Base-by-base conservation (phyloP, 1,139 yeast genomes). In the Suhomyces bokatorum region DNA sequence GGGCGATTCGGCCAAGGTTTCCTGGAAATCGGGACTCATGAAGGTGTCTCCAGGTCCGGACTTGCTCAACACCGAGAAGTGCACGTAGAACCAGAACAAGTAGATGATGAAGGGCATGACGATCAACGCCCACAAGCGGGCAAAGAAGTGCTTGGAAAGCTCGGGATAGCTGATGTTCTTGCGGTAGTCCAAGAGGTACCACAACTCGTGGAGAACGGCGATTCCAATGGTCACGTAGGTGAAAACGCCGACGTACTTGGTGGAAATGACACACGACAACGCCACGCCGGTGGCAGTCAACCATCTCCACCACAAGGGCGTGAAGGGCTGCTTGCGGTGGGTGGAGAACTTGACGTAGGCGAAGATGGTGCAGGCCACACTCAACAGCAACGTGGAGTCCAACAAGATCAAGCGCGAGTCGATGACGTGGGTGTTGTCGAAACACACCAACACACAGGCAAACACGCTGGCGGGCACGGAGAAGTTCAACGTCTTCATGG, bases 41-140 rank as follows among this genome's bases (percentile, higher is more conserved):
- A 91, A 91, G 6, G 76, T 73, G 65, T 95, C 98, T 49, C 99
- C 99, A 6, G 98, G 95, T 29, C 99, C 99, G 1, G 98, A 90
- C 56, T 80, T 83, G 49, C 68, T 78, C 57, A 95, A 79, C 36
- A 93, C 76, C 32, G 82, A 77, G 66, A 95, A 93, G 66, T 95
- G 99, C 46, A 91, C 77, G 67, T 83, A 89, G 70, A 95, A 95
- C 98, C 99, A 95, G 60, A 83, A 85, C 59, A 95, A 73, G 64
- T 88, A 95, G 55, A 93, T 77, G 33, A 79, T 53, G 62, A 93
- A 88, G 27, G 99, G 99, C 28, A 90, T 67, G 12, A 88, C 73
- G 49, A 93, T 79, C 54, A 95, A 77, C 2, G 86, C 78, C 61
- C 83, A 77, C 27, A 85, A 71, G 59, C 99, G 80, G 4, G 95